Percentiles rank a stretch among this genome's conserved stretches.
Conservation (phyloP, 805 yeast genomes). For the Lipomyces starkeyi region DNA sequence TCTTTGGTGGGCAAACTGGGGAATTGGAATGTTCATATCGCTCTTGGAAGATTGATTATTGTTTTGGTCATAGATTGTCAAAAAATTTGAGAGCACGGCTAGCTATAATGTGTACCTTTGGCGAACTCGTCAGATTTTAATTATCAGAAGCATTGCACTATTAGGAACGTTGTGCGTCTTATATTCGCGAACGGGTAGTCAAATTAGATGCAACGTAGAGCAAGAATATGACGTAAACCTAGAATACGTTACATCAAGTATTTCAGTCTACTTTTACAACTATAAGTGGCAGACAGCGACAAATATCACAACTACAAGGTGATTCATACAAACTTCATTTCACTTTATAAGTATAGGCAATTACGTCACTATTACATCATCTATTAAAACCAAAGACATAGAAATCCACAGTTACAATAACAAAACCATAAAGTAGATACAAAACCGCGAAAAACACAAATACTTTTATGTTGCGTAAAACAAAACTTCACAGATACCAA, state of each 20-base stretch:
- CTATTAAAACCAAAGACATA: background rate
- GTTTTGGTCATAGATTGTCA: conserved; percentile 2
- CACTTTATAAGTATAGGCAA: background rate
- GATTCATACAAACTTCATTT: background rate
- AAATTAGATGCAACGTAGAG: background rate
- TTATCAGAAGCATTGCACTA: background rate
- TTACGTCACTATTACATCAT: background rate
- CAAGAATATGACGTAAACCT: background rate
- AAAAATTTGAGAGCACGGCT: background rate
- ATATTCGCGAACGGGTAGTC: background rate
- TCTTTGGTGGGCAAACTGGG: background rate
- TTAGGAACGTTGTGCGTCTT: background rate
- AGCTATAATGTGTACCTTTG: background rate
- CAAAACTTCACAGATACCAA: background rate
- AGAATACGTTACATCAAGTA: background rate
- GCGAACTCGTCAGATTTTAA: background rate
- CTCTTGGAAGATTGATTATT: background rate
- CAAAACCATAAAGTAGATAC: background rate
- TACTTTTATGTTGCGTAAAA: background rate
- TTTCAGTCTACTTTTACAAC: background rate
- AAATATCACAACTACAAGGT: background rate
- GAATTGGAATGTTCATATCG: background rate
- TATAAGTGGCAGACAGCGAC: background rate
- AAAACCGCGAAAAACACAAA: background rate
- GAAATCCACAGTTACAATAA: background rate